Evolutionary conservation across 139 green algal genomes (phyloP).

Genomic region (Micractinium conductrix): DNA sequence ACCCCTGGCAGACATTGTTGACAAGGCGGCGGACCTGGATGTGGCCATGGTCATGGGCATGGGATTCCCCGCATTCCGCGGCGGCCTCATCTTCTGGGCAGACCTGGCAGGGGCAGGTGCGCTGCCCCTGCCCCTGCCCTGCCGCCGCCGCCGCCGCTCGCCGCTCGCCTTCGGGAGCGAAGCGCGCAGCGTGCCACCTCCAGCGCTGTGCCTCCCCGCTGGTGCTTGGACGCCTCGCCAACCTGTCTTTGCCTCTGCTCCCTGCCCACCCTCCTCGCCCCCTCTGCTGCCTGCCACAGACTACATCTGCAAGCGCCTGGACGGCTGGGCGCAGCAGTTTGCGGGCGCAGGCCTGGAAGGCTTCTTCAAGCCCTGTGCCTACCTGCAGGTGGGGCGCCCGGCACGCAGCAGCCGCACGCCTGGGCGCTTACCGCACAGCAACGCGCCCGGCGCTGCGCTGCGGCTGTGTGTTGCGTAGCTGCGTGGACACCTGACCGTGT

Average conservation of each 20-base stretch:
- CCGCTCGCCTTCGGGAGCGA: no score
- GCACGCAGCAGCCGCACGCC: no score
- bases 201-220: no score
- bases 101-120: constrained; percentile 82
- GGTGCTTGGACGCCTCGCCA: no score
- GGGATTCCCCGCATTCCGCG: constrained; percentile 94
- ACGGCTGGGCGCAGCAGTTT: constrained; percentile 48
- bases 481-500: no score
- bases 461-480: no score
- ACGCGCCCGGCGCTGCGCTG: no score
- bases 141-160: background rate
- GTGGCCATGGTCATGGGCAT: constrained; percentile 96
- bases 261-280: background rate
- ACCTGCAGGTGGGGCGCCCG: constrained; percentile 68
- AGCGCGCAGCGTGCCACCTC: no score
- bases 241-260: no score
- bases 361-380: constrained; percentile 91
- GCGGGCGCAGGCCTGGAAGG: constrained; percentile 54
- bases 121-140: no score
- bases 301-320: constrained; percentile 43
- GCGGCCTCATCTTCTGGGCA: constrained; percentile 90
- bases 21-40: constrained; percentile 96
- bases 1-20: constrained; percentile 83
- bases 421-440: no score
- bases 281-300: background rate